Evolutionary conservation across 1,284 basidiomycete species (phyloP), one percentile per base, ranked within the genome.

Genomic region (Ustilago esculenta): DNA sequence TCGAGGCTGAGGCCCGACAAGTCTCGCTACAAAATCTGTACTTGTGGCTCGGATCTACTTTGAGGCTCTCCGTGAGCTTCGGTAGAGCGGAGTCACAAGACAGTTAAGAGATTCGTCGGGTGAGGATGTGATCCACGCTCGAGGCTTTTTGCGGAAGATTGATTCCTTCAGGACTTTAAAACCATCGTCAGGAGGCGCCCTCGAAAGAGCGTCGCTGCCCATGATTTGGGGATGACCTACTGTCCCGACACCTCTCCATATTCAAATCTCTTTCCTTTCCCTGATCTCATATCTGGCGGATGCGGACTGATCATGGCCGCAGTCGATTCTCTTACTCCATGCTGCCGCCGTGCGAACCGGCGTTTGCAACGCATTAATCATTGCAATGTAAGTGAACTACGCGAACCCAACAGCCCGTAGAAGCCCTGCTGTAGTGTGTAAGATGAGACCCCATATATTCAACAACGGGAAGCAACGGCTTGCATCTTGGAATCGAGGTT

Each of bases 161-260:
- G 44, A 50, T 49, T n/a, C 32, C 32, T 53, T 50, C 41, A 44
- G 58, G 63, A 54, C 68, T 63, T 67, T 63, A 71, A 71, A 71
- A 71, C 68, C 68, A 71, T 71, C 46, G 68, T 71, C 64, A 66
- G 68, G 68, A 71, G 68, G 68, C 48, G 50, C 58, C 68, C 57
- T 59, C 55, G 43, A 44, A 34, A 46, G 68, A 57, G 59, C 51
- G 47, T 47, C 36, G 61, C 53, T 53, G 61, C 68, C 68, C 68
- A 71, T 71, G 68, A 71, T 63, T 61, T 66, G 64, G 48, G 68
- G 68, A 71, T 71, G 68, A 71, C 68, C 68, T 52, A 66, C 55
- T 61, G 63, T 60, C 68, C 63, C 54, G 42, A 71, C 68, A 71
- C 44, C 32, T 34, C 32, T 49, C 18, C 36, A 32, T 40, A 12